A percentile compares a stretch with the other conserved stretches of the same genome.
Evolutionary conservation across 352 stramenopile species (phyloP).

Genomic region (Globisporangium mamillatum): DNA sequence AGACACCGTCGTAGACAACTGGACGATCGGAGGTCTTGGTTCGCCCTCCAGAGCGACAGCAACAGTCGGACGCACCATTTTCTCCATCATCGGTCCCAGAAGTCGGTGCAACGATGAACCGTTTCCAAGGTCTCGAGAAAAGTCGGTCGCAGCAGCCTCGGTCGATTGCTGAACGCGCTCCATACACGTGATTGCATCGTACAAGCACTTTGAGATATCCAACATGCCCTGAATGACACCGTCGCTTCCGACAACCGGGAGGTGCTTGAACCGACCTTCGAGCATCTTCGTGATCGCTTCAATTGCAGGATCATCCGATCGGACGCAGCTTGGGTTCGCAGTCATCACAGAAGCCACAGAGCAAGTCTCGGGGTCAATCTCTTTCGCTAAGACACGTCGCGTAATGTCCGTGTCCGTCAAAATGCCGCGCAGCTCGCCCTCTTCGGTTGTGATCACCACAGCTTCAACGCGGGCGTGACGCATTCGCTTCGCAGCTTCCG

Average conservation of each 20-base stretch:
- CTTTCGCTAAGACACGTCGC: constrained; percentile 73
- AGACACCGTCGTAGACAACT: constrained; percentile 64
- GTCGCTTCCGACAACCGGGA: constrained; percentile 73
- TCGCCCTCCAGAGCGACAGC: constrained; percentile 79
- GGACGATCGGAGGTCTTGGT: constrained; percentile 72
- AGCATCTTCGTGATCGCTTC: constrained; percentile 90
- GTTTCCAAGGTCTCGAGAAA: constrained; percentile 71
- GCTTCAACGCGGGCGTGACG: constrained; percentile 79
- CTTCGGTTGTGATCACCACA: constrained; percentile 82
- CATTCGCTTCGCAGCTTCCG: constrained; percentile 80
- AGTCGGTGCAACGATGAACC: constrained; percentile 69
- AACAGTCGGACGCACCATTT: constrained; percentile 86
- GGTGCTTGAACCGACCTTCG: constrained; percentile 84
- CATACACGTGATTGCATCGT: constrained; percentile 86
- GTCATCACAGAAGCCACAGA: constrained; percentile 85
- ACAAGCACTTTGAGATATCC: constrained; percentile 89
- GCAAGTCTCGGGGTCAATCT: constrained; percentile 78
- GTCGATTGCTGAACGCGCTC: constrained; percentile 86
- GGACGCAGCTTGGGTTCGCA: constrained; percentile 74
- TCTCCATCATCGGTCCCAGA: constrained; percentile 86
- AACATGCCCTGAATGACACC: constrained; percentile 80
- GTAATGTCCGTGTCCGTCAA: constrained; percentile 87
- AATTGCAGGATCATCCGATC: constrained; percentile 76
- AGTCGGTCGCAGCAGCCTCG: constrained; percentile 71
- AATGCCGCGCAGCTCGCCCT: constrained; percentile 80